A percentile compares a stretch with the other conserved stretches of the same genome.
phyloP scores from a whole-genome alignment of 129 eudicot species.

The Mikania micrantha region DNA sequence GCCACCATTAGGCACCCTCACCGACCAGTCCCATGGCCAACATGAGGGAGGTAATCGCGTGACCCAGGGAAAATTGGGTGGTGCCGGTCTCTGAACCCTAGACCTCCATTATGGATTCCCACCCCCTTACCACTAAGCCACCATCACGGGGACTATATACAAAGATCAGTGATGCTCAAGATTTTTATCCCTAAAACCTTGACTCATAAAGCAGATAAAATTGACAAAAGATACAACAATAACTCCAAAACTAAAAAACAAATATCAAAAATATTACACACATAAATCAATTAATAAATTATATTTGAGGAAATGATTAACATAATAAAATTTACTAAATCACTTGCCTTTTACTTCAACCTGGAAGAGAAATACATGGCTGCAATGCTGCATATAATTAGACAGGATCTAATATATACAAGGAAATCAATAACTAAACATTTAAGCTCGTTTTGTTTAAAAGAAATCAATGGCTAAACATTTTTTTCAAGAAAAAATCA shows the following conservation, averaged over 20 bases:
- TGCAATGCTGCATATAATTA: neutral
- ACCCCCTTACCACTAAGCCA: too few relatives aligned
- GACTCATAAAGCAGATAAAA: conserved; percentile 13
- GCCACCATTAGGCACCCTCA: too few relatives aligned
- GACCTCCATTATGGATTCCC: too few relatives aligned
- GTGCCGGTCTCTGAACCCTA: too few relatives aligned
- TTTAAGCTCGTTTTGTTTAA: neutral
- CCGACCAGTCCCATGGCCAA: too few relatives aligned
- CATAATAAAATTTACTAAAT: neutral
- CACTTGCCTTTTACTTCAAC: conserved; percentile 24
- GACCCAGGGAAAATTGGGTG: too few relatives aligned
- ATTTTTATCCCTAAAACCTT: conserved; percentile 28
- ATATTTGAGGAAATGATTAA: conserved; percentile 15
- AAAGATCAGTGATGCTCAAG: neutral
- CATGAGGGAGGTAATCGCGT: too few relatives aligned
- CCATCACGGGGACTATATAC: too few relatives aligned
- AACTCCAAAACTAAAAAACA: neutral
- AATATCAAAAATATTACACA: conserved; percentile 12
- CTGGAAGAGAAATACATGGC: neutral
- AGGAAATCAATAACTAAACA: neutral
- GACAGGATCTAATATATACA: neutral
- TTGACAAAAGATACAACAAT: conserved; percentile 15
- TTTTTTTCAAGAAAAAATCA: too few relatives aligned
- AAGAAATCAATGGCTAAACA: neutral
- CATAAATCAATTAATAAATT: neutral